phyloP scores from a whole-genome alignment of 2,329 filamentous ascomycete genomes.

The Diaporthe sp. region DNA sequence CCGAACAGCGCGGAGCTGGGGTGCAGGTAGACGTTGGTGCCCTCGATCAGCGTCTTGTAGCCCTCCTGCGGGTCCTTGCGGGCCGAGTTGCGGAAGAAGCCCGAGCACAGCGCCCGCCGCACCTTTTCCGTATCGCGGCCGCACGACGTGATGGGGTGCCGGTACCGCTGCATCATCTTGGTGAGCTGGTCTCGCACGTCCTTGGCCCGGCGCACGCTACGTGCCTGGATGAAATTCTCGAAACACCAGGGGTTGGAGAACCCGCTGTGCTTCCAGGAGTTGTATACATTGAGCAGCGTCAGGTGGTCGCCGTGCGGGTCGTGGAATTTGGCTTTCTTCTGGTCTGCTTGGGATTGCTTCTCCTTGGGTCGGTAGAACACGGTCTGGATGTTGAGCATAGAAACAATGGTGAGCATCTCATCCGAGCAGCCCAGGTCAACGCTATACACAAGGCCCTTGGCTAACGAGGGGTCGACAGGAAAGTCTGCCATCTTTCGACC shows the following conservation, averaged over 20 bases:
- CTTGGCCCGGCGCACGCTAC: constrained; percentile 87
- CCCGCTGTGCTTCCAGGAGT: constrained; percentile 89
- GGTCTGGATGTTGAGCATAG: constrained; percentile 88
- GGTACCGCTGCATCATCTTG: constrained; percentile 93
- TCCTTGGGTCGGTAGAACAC: constrained; percentile 98
- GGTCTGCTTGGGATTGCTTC: constrained; percentile 94
- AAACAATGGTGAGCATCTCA: constrained; percentile 92
- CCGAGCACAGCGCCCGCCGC: constrained; percentile 87
- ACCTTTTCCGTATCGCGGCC: constrained; percentile 89
- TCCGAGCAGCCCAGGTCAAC: constrained; percentile 92
- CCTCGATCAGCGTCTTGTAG: constrained; percentile 97
- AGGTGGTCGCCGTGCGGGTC: constrained; percentile 95
- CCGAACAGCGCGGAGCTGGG: constrained; percentile 92
- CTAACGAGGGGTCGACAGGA: constrained; percentile 93
- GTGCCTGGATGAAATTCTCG: constrained; percentile 96
- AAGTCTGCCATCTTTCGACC: constrained; percentile 99
- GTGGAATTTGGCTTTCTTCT: constrained; percentile 98
- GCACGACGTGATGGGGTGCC: constrained; percentile 83
- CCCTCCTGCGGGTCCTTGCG: constrained; percentile 96
- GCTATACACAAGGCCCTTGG: constrained; percentile 89
- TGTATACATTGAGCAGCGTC: constrained; percentile 95
- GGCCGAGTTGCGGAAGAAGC: constrained; percentile 95
- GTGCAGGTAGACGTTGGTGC: constrained; percentile 94
- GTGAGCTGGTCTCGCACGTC: constrained; percentile 93
- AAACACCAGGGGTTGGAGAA: constrained; percentile 93